Evolutionary conservation across 176 grass and related monocot species (phyloP), one percentile per base, ranked within the genome.

Genomic region (Poa pratensis): DNA sequence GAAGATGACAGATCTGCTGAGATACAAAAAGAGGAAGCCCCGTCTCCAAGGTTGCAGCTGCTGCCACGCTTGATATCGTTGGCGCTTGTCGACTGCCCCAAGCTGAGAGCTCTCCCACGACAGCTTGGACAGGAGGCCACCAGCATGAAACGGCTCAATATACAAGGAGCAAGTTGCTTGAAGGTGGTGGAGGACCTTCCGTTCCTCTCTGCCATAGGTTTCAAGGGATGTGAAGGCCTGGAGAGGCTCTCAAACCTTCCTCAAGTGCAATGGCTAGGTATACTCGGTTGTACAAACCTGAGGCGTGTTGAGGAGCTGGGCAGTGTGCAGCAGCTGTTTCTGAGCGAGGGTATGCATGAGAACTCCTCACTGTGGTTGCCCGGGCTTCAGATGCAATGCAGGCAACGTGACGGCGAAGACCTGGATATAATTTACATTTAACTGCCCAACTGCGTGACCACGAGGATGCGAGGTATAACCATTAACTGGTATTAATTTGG

Each of bases 341-440:
- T 90, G 27, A 0, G 0, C 14, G 73, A 78, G 48, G 18, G 55
- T 32, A 67, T 49, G 46, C 76, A 4, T 6, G 39, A 90, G 42
- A 9, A 18, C 13, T 45, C 77, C 9, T 73, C 79, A 2, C 17
- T 7, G 22, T 90, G 88, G 84, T 1, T 87, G 28, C 27, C 26
- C 0, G 22, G 16, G 9, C 57, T 90, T 27, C 58, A 76, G 0
- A 7, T 69, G n/a, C 40, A 75, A 17, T 24, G 9, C 18, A 54
- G 0, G 5, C 37, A 49, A 17, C 53, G 9, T 49, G 15, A n/a
- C 10, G 5, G 24, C 0, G 53, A 83, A 16, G 69, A 75, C 2
- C 53, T 74, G 11, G 73, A 55, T n/a, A 16, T 76, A 48, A 3
- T 46, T 7, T 6, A 40, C 8, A 11, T 1, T 43, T 43, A 43